phyloP scores from a whole-genome alignment of 371 early-diverging fungal species.

The Mitosporidium daphniae region DNA sequence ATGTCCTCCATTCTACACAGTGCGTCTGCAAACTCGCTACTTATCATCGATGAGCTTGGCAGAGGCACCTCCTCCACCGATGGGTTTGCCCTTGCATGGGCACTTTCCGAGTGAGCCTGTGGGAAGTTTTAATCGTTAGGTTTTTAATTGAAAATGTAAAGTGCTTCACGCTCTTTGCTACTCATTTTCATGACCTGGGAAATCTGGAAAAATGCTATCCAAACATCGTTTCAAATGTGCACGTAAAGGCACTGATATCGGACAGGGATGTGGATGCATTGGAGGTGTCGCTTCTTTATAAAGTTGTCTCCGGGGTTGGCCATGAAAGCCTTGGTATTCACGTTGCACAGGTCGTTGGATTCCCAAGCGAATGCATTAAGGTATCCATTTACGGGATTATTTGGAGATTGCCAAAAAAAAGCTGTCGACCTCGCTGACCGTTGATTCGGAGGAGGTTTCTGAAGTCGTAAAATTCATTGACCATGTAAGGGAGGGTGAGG shows the following conservation, averaged over 20 bases:
- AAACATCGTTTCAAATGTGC: slow-evolving; percentile 37
- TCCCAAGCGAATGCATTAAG: slow-evolving; percentile 31
- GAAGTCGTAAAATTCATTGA: too few species aligned
- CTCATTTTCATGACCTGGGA: slow-evolving; percentile 86
- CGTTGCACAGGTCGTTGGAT: slow-evolving; percentile 70
- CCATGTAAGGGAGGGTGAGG: too few species aligned
- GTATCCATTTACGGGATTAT: not conserved
- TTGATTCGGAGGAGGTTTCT: too few species aligned
- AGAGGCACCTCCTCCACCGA: slow-evolving; percentile 92
- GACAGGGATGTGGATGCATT: slow-evolving; percentile 5
- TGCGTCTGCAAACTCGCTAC: slow-evolving; percentile 43
- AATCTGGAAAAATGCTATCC: slow-evolving; percentile 21
- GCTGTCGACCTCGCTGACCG: too few species aligned
- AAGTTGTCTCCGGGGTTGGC: slow-evolving; percentile 23
- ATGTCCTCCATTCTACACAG: slow-evolving; percentile 56
- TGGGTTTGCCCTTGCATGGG: slow-evolving; percentile 82
- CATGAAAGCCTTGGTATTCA: slow-evolving; percentile 93
- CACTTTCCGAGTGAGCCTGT: slow-evolving; percentile 42
- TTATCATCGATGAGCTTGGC: slow-evolving; percentile 94
- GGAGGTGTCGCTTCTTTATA: slow-evolving; percentile 6
- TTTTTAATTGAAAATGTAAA: slow-evolving; percentile 18
- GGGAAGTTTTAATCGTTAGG: not conserved
- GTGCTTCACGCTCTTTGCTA: slow-evolving; percentile 57
- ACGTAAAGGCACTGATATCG: slow-evolving; percentile 32
- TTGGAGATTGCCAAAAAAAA: too few species aligned